Base-by-base conservation (phyloP, 768 basidiomycete genomes). In the Termitomyces sp. region DNA sequence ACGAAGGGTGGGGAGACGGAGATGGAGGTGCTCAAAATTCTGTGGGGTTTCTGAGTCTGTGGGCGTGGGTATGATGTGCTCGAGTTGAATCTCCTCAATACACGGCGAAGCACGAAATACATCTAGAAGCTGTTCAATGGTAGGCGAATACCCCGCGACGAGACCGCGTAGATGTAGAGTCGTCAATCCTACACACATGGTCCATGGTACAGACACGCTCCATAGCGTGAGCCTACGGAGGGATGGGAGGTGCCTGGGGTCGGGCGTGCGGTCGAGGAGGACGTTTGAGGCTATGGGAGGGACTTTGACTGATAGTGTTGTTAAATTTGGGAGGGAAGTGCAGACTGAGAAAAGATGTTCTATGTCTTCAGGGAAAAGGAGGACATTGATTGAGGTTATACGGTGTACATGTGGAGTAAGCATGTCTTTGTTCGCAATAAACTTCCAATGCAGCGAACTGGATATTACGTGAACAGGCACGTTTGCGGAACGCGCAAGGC, bases 401-500 rank as follows among this genome's bases (percentile, higher is more conserved):
- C 72, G 68, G 27, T 63, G 49, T 5, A 74, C 65, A 57, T 75
- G 71, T 12, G 61, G 6, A 41, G 2, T 41, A 16, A 67, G 60
- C 39, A 76, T 22, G 39, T 4, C 16, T 15, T 3, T 8, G 20
- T 27, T 27, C 31, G 44, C 22, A 41, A 20, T 22, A 24, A 36
- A 47, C 27, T 36, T 45, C 45, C 44, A 47, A 22, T n/a, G 9
- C 6, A 44, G 11, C 8, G 71, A 69, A 4, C 66, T 59, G 24
- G 72, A 69, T 3, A 72, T 64, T 60, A 78, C 65, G 57, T 69
- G 73, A 46, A 79, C 67, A 24, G 76, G 74, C 1, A 71, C 71
- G 11, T 61, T 20, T 48, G 68, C 68, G 8, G 75, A 76, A 24
- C 76, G 74, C 47, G 62, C 37, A 27, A 79, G 69, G 46, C 70